Evolutionary conservation across 495 filamentous ascomycete species (phyloP).

Genomic region (Neohortaea acidophila): DNA sequence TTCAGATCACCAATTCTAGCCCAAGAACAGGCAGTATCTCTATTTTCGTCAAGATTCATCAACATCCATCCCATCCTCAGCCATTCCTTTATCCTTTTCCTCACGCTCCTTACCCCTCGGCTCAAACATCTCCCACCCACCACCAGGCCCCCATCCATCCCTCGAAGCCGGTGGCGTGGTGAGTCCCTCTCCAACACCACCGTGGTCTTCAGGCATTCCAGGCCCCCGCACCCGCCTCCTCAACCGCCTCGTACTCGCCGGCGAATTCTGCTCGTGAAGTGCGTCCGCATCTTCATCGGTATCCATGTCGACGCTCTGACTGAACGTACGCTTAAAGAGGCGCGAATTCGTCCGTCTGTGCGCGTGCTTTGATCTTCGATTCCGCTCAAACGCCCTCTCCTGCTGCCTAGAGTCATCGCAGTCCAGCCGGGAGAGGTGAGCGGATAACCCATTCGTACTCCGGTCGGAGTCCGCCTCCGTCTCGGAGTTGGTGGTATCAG

Average conservation of each 20-base stretch:
- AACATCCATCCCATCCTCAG: background rate
- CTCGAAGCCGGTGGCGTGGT: too few species aligned
- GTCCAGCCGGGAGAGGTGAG: background rate
- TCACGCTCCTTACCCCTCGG: background rate
- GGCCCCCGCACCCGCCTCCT: conserved; percentile 6
- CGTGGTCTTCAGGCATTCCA: too few species aligned
- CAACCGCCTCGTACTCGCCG: conserved; percentile 5
- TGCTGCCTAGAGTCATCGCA: conserved; percentile 1
- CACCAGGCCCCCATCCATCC: background rate
- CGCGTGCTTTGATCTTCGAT: background rate
- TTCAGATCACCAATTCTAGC: too few species aligned
- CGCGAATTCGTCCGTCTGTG: conserved; percentile 8
- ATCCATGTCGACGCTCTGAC: conserved; percentile 9
- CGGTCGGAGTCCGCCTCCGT: background rate
- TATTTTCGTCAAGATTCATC: too few species aligned
- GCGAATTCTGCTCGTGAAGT: conserved; percentile 10
- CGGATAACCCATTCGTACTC: background rate
- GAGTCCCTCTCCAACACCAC: too few species aligned
- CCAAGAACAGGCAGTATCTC: too few species aligned
- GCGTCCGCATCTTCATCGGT: conserved; percentile 5
- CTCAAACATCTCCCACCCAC: background rate
- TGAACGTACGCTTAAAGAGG: conserved; percentile 12
- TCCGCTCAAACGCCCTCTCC: conserved; percentile 1
- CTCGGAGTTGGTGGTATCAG: conserved; percentile 1
- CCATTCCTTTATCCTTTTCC: background rate